Percentiles rank a stretch among this genome's conserved stretches.
These are phyloP conservation scores for Geotrichum histeridarum DNA, from an alignment of 1,139 yeast genomes.

Conservation along the genomic window DNA sequence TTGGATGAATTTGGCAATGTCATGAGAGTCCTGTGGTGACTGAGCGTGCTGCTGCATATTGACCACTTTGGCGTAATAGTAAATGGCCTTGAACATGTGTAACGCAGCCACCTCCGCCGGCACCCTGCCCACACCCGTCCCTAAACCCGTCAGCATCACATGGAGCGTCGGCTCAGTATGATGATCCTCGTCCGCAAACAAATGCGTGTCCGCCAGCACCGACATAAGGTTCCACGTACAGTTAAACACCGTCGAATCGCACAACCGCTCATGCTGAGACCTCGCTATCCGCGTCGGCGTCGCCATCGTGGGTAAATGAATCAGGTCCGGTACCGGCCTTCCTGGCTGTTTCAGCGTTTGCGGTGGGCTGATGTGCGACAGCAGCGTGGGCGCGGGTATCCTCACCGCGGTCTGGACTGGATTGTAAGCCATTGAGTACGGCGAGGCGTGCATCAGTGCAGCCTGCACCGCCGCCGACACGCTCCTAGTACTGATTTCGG, in stretches of 20 bases:
- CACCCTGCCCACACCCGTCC: constrained; percentile 49
- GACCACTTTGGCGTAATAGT: neutral
- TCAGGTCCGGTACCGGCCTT: constrained; percentile 31
- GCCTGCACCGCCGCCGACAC: neutral
- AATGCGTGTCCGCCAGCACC: constrained; percentile 24
- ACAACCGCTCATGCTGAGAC: neutral
- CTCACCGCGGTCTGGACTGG: constrained; percentile 3
- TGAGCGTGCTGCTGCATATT: neutral
- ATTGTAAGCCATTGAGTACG: constrained; percentile 4
- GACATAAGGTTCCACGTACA: constrained; percentile 44
- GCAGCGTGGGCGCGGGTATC: neutral
- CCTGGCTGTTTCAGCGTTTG: neutral
- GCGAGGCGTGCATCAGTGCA: neutral
- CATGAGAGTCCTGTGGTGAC: neutral
- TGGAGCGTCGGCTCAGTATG: neutral
- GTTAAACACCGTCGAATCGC: constrained; percentile 39
- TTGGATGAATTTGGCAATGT: neutral
- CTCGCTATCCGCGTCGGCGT: constrained; percentile 18
- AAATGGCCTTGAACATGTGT: constrained; percentile 16
- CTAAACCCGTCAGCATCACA: constrained; percentile 47
- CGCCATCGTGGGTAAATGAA: constrained; percentile 50
- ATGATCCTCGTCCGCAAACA: constrained; percentile 22
- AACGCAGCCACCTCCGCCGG: constrained; percentile 29
- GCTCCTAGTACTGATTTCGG: neutral
- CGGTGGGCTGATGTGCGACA: neutral